Percentiles rank a stretch among this genome's conserved stretches.
Conservation (phyloP, 768 basidiomycete species). For the Calocybe indica region DNA sequence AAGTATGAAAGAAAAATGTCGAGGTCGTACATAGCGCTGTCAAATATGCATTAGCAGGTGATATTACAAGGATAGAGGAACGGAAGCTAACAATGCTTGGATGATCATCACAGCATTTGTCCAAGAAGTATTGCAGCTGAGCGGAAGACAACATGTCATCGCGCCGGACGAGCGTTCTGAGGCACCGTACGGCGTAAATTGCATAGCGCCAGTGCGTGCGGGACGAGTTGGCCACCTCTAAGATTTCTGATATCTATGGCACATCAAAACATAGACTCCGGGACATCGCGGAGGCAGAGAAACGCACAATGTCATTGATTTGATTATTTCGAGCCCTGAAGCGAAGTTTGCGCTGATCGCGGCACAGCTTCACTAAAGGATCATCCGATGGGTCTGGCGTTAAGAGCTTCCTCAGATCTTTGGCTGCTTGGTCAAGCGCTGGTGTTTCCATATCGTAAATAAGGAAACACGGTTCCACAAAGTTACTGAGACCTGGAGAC, state of each 20-base stretch:
- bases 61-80: not conserved
- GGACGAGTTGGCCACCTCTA: conserved; percentile 53
- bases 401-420: conserved; percentile 31
- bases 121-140: conserved; percentile 53
- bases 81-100: conserved; percentile 53
- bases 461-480: conserved; percentile 56
- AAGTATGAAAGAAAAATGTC: not conserved
- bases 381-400: conserved; percentile 25
- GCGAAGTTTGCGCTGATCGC: conserved; percentile 41
- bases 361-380: conserved; percentile 32
- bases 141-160: conserved; percentile 46
- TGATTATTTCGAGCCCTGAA: conserved; percentile 34
- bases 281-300: not conserved
- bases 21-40: conserved; percentile 52
- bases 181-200: conserved; percentile 61
- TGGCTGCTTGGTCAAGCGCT: conserved; percentile 30
- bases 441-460: conserved; percentile 47
- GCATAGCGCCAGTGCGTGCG: conserved; percentile 78
- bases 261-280: not conserved
- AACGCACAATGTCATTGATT: conserved; percentile 37
- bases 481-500: conserved; percentile 47
- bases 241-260: conserved; percentile 33
- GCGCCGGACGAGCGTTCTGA: conserved; percentile 63
- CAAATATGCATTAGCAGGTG: conserved; percentile 5
- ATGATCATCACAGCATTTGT: conserved; percentile 56